These are phyloP conservation scores for Candida glaebosa DNA, from an alignment of 805 yeast genomes.

Conservation along the genomic window DNA sequence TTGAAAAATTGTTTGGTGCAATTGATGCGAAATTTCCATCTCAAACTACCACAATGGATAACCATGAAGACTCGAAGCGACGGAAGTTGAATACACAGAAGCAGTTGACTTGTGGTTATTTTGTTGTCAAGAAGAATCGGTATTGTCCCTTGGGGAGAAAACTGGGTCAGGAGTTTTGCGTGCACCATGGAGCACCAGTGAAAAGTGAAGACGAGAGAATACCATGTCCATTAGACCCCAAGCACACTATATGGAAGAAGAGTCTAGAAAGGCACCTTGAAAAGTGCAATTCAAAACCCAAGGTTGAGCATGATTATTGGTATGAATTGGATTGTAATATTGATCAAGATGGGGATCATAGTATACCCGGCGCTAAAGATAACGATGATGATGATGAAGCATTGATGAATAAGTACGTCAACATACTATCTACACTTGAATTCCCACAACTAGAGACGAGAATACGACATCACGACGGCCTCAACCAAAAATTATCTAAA, in stretches of 20 bases:
- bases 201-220: conserved; percentile 41
- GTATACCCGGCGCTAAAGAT: background rate
- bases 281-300: conserved; percentile 54
- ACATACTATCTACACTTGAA: conserved; percentile 11
- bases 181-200: conserved; percentile 49
- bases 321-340: conserved; percentile 47
- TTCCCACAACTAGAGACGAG: conserved; percentile 17
- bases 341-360: background rate
- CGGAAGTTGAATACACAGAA: conserved; percentile 7
- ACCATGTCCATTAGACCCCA: conserved; percentile 73
- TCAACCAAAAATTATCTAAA: conserved; percentile 41
- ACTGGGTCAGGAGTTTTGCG: conserved; percentile 49
- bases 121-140: conserved; percentile 48
- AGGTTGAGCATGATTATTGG: conserved; percentile 46
- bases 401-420: conserved; percentile 16
- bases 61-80: conserved; percentile 7
- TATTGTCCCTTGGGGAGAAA: conserved; percentile 61
- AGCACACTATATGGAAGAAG: conserved; percentile 67
- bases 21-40: background rate
- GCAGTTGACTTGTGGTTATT: conserved; percentile 42
- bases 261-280: conserved; percentile 53
- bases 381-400: conserved; percentile 3
- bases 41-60: conserved; percentile 6
- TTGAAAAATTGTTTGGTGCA: conserved; percentile 4
- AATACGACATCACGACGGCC: conserved; percentile 25